These are phyloP conservation scores for Panaeolus papilionaceus DNA, from an alignment of 768 basidiomycete genomes.

Conservation along the genomic window DNA sequence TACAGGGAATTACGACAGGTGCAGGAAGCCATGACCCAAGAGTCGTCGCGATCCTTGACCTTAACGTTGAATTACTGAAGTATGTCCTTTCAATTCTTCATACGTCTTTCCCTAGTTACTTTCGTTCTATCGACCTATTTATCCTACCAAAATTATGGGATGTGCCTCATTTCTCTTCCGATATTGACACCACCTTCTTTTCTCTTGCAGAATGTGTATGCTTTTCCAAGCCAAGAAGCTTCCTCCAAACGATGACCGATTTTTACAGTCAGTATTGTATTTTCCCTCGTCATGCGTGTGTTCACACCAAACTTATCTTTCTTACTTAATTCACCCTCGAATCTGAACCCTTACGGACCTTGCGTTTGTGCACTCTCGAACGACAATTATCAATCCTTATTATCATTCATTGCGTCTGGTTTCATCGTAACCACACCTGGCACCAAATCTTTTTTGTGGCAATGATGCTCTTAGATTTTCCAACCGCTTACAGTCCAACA, in stretches of 20 bases:
- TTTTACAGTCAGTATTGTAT: constrained; percentile 57
- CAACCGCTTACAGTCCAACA: constrained; percentile 68
- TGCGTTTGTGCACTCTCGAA: background rate
- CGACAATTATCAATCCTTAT: background rate
- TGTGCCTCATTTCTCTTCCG: background rate
- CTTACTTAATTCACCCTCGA: background rate
- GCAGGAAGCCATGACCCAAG: constrained; percentile 50
- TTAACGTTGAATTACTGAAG: constrained; percentile 76
- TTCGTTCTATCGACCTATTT: background rate
- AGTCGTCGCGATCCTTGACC: constrained; percentile 64
- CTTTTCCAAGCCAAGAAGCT: constrained; percentile 64
- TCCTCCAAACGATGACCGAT: constrained; percentile 51
- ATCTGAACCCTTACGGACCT: constrained; percentile 17
- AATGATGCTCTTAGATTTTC: constrained; percentile 53
- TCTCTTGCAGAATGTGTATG: constrained; percentile 56
- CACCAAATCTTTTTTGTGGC: background rate
- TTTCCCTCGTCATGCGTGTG: constrained; percentile 8
- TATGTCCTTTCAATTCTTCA: constrained; percentile 37
- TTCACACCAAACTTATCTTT: constrained; percentile 25
- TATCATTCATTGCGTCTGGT: background rate
- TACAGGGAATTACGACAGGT: constrained; percentile 29
- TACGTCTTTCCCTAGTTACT: constrained; percentile 16
- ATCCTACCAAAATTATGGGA: constrained; percentile 1
- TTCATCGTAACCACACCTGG: background rate
- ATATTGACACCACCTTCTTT: background rate